Evolutionary conservation across 179 eudicot genomes (phyloP).

Genomic region (Silene noctiflora): DNA sequence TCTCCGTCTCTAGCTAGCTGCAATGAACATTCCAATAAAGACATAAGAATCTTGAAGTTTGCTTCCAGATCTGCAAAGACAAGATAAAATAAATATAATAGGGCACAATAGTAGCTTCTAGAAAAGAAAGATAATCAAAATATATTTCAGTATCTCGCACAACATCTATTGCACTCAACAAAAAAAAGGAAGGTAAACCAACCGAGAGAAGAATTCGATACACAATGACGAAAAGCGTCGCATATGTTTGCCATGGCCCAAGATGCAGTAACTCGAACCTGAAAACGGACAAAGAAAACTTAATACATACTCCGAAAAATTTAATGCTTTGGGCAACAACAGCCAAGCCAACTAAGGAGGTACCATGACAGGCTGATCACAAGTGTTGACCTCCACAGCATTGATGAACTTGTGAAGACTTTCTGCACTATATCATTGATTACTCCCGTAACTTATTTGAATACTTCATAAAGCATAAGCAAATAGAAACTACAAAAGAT

Average conservation of each 20-base stretch:
- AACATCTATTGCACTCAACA: not conserved
- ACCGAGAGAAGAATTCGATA: slow-evolving; percentile 40
- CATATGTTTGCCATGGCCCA: slow-evolving; percentile 98
- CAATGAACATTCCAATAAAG: slow-evolving; percentile 58
- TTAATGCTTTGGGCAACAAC: not conserved
- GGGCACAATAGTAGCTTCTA: slow-evolving; percentile 1
- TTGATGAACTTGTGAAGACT: slow-evolving; percentile 59
- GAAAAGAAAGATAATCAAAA: not conserved
- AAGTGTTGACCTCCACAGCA: slow-evolving; percentile 61
- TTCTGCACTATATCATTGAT: slow-evolving; percentile 51
- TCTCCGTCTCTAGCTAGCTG: slow-evolving; percentile 79
- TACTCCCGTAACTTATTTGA: slow-evolving; percentile 16
- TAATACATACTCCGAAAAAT: not conserved
- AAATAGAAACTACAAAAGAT: not conserved
- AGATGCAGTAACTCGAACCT: slow-evolving; percentile 94
- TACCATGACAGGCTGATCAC: slow-evolving; percentile 63
- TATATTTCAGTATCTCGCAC: slow-evolving; percentile 4
- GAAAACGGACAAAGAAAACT: slow-evolving; percentile 14
- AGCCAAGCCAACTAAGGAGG: slow-evolving; percentile 9
- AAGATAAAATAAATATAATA: slow-evolving; percentile 3
- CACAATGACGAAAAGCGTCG: slow-evolving; percentile 67
- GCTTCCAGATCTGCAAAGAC: slow-evolving; percentile 37
- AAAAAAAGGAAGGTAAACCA: slow-evolving; percentile 4
- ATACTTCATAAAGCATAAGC: not conserved
- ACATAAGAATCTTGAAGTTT: slow-evolving; percentile 35